These are phyloP conservation scores for Crepidotus variabilis DNA, from an alignment of 768 basidiomycete genomes.

Conservation along the genomic window DNA sequence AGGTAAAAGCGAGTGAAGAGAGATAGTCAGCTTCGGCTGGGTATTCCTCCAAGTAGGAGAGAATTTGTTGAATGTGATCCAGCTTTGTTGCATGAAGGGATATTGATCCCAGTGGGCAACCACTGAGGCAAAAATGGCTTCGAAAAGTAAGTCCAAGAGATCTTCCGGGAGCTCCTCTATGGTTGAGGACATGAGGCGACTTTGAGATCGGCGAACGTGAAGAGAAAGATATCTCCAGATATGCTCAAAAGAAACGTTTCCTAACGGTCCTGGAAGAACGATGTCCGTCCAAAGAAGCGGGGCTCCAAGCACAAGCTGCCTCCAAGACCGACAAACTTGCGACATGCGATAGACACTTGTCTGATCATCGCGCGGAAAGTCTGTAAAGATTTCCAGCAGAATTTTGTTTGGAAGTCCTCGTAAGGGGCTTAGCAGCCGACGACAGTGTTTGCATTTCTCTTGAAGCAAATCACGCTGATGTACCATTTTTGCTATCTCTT, in stretches of 20 bases:
- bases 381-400: background rate
- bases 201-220: background rate
- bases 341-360: background rate
- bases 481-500: background rate
- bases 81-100: background rate
- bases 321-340: background rate
- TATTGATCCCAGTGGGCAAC: background rate
- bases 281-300: background rate
- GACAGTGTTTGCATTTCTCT: background rate
- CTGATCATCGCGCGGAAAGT: background rate
- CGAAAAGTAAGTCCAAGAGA: background rate
- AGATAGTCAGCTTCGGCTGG: background rate
- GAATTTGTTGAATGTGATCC: background rate
- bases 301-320: background rate
- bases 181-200: background rate
- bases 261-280: background rate
- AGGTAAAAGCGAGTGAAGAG: background rate
- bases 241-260: too few species aligned
- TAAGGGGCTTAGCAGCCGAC: background rate
- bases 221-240: too few species aligned
- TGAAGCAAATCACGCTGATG: background rate
- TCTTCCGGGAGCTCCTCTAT: background rate
- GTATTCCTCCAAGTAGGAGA: background rate
- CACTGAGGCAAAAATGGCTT: background rate
- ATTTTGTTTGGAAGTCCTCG: background rate